Evolutionary conservation across 148 eudicot genomes (phyloP), one percentile per base, ranked within the genome.

Genomic region (Diospyros lotus): DNA sequence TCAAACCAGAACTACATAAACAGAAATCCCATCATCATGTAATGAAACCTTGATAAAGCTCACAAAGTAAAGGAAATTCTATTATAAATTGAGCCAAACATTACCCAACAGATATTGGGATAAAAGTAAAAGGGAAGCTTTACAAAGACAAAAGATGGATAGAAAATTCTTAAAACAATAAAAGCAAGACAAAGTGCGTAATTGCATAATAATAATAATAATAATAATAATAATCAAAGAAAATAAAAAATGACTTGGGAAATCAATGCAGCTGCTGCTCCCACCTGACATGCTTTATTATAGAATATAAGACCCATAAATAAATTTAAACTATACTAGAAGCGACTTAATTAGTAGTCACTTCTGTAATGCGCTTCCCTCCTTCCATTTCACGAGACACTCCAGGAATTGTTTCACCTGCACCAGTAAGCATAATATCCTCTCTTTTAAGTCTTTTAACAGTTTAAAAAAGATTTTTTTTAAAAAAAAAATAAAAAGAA

Each of bases 401-500:
- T 85, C 75, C n/a, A 73, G 68, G 66, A 89, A 89, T 53, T 84
- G 79, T 63, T 78, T 84, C 41, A 88, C 91, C 91, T 86, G 79
- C 48, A 52, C 28, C 28, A 28, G 28, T 28, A 28, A 0, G 28
- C 28, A 28, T 28, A 28, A 28, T 28, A 28, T 28, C 28, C 28
- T 28, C 28, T 28, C 28, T 28, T 50, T 9, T 8, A 56, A 72
- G 62, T 53, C 9, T 41, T 14, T 10, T 4, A 40, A 14, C 2
- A 3, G 3, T 7, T 6, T 1, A 1, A 14, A 1, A 45, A 13
- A 13, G 9, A 56, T 58, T 18, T 54, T 1, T 2, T 5, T 40
- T 46, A 42, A 54, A 41, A 17, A 48, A n/a, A 4, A 4, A 42
- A 42, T 1, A 42, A 41, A 71, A 71, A 4, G n/a, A 41, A 7